Base-by-base conservation (phyloP, 2,329 filamentous ascomycete species). In the Waltergamsia citrina region DNA sequence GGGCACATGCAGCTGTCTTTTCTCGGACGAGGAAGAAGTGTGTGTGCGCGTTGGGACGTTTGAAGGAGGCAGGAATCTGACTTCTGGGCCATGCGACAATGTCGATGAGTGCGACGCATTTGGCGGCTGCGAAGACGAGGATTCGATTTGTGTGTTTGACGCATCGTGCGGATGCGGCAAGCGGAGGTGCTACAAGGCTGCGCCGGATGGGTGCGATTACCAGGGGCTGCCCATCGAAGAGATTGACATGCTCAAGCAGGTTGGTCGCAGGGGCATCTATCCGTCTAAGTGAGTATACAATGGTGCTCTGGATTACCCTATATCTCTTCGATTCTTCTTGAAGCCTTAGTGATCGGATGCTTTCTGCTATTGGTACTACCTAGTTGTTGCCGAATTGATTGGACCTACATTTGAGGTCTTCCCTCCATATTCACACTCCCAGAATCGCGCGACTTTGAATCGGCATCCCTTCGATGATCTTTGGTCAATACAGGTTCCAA, bases 1-100 rank as follows among this genome's bases (percentile, higher is more conserved):
- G 26, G 40, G 42, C 27, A 33, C 37, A 37, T 44, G 41, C 31
- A 40, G 39, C 35, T 45, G 41, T 19, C 44, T 45, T 23, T 29
- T 25, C 12, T 34, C 38, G 15, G 35, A 37, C 12, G 32, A 31
- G 14, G 33, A 38, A 19, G 40, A 37, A 14, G 39, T 42, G 15
- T 44, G 42, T 25, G 41, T 43, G 12, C 30, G 38, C 11, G 37
- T 44, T 11, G 40, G 33, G 7, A 21, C 35, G 26, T 29, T 29
- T 24, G 36, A 32, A 11, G 33, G 36, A 11, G 16, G 24, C 9
- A 26, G 33, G 5, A 35, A 30, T 7, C 39, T 29, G 25, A 36
- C 30, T 16, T 38, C 38, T 11, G 41, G 39, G 17, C 42, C 43
- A 7, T 44, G 43, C 33, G 29, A 33, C 17, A 34, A 34, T n/a